These are phyloP conservation scores for Aspergillus melleus DNA, from an alignment of 2,329 filamentous ascomycete genomes.

Conservation along the genomic window DNA sequence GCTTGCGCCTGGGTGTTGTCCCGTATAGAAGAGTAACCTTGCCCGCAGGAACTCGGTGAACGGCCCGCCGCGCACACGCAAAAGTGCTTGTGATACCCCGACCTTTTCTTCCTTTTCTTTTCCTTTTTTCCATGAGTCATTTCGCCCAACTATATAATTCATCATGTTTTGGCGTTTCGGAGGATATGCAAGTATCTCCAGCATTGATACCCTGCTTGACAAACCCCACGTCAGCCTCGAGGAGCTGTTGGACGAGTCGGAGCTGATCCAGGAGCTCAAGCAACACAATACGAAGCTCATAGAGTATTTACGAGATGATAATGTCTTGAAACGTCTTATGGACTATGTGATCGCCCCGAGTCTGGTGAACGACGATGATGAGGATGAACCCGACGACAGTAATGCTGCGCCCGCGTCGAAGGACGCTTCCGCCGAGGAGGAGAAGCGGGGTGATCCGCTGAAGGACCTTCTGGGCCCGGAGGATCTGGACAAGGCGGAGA, in stretches of 20 bases:
- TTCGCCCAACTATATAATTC: conserved; percentile 43
- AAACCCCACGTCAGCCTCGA: conserved; percentile 93
- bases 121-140: conserved; percentile 36
- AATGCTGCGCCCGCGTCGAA: conserved; percentile 28
- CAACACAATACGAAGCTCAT: conserved; percentile 97
- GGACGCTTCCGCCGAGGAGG: conserved; percentile 32
- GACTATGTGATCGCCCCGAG: conserved; percentile 85
- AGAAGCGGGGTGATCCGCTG: conserved; percentile 39
- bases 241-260: conserved; percentile 92
- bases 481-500: conserved; percentile 73
- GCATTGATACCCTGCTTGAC: conserved; percentile 94
- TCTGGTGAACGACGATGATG: conserved; percentile 48
- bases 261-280: conserved; percentile 96
- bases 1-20: conserved; percentile 20
- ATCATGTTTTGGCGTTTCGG: conserved; percentile 99
- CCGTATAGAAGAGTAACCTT: conserved; percentile 24
- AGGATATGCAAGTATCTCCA: conserved; percentile 95
- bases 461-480: conserved; percentile 39
- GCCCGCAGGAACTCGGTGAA: conserved; percentile 28
- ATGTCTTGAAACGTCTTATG: conserved; percentile 79
- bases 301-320: conserved; percentile 88
- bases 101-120: neutral
- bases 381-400: conserved; percentile 53
- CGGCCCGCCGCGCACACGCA: conserved; percentile 15
- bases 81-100: conserved; percentile 21